phyloP scores from a whole-genome alignment of 2,329 filamentous ascomycete genomes.

The Hypoxylon sp. region DNA sequence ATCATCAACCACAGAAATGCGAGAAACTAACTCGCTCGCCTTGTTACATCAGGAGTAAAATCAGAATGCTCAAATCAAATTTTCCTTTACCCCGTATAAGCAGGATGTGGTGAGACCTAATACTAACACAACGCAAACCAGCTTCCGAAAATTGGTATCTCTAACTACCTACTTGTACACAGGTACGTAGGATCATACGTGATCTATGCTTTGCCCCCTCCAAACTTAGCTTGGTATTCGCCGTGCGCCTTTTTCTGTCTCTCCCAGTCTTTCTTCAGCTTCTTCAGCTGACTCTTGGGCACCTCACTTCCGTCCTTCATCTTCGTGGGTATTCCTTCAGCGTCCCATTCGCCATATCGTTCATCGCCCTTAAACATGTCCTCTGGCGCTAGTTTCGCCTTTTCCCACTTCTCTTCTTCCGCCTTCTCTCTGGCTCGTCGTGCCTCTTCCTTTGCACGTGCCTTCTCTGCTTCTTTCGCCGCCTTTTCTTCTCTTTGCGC shows the following conservation, averaged over 20 bases:
- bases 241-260: constrained; percentile 89
- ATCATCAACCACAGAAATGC: constrained; percentile 19
- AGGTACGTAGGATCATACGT: constrained; percentile 5
- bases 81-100: not conserved
- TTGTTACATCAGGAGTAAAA: constrained; percentile 8
- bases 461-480: constrained; percentile 73
- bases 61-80: constrained; percentile 1
- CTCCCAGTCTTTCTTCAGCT: constrained; percentile 90
- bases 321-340: constrained; percentile 83
- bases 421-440: constrained; percentile 65
- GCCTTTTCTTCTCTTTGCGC: constrained; percentile 72
- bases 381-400: constrained; percentile 68
- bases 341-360: constrained; percentile 83
- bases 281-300: constrained; percentile 84
- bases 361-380: constrained; percentile 72
- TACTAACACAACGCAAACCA: constrained; percentile 8
- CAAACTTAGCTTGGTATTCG: constrained; percentile 64
- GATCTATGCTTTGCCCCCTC: constrained; percentile 43
- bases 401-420: constrained; percentile 69
- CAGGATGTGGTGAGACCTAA: constrained; percentile 3
- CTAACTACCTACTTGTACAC: constrained; percentile 3
- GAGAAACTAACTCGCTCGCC: constrained; percentile 1
- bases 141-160: constrained; percentile 16
- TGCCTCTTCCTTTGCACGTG: constrained; percentile 68
- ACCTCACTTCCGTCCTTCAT: constrained; percentile 84